Percentiles rank a stretch among this genome's conserved stretches.
phyloP scores from a whole-genome alignment of 2,329 filamentous ascomycete species.

The Leptosphaerulina australis region DNA sequence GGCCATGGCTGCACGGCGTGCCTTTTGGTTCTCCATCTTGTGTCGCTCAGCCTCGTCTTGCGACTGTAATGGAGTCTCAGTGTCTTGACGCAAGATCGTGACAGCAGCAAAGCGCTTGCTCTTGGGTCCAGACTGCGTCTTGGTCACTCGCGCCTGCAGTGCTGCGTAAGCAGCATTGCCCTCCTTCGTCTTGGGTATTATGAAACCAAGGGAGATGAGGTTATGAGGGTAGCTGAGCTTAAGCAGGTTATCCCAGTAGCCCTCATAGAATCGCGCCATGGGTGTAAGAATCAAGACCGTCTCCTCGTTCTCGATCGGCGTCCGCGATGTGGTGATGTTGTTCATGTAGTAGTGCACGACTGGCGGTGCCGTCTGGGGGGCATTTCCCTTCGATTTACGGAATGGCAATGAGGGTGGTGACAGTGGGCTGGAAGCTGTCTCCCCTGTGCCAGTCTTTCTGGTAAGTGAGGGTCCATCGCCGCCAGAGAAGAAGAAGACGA shows the following conservation, averaged over 20 bases:
- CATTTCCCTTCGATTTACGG: constrained; percentile 66
- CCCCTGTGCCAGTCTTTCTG: constrained; percentile 56
- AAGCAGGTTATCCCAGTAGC: constrained; percentile 93
- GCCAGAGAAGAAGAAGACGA: constrained; percentile 67
- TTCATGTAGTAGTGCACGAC: constrained; percentile 95
- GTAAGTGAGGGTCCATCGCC: constrained; percentile 59
- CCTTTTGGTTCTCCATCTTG: constrained; percentile 88
- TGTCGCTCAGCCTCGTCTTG: constrained; percentile 90
- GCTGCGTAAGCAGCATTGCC: constrained; percentile 84
- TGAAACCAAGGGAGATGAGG: constrained; percentile 93
- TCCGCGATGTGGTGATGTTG: constrained; percentile 81
- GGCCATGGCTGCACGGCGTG: constrained; percentile 85
- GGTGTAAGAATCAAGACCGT: constrained; percentile 90
- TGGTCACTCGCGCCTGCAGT: constrained; percentile 82
- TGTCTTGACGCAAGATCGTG: constrained; percentile 94
- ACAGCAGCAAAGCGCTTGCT: constrained; percentile 88
- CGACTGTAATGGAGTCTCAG: constrained; percentile 77
- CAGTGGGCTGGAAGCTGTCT: constrained; percentile 70
- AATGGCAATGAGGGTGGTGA: constrained; percentile 78
- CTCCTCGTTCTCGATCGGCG: constrained; percentile 80
- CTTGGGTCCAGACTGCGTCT: constrained; percentile 82
- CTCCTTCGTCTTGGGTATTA: constrained; percentile 90
- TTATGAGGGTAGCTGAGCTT: constrained; percentile 88
- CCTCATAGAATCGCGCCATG: constrained; percentile 88
- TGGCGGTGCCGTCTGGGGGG: constrained; percentile 71